A percentile compares a stretch with the other conserved stretches of the same genome.
Conservation (phyloP, 768 basidiomycete genomes). For the Asterophora parasitica region DNA sequence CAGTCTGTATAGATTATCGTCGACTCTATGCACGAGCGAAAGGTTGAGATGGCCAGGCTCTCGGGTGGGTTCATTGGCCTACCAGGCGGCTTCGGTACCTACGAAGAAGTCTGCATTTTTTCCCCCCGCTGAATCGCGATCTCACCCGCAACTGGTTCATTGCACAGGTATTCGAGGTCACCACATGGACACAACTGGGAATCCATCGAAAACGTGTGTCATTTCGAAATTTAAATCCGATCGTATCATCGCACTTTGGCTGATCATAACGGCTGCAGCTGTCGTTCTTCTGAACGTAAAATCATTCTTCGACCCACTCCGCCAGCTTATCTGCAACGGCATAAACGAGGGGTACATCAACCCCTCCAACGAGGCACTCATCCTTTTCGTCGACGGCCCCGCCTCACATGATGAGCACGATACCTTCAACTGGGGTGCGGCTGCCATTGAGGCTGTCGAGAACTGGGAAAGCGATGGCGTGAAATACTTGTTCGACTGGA, state of each 20-base stretch:
- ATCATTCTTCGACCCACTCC: slow-evolving; percentile 80
- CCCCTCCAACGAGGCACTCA: slow-evolving; percentile 51
- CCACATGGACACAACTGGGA: slow-evolving; percentile 91
- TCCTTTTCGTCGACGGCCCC: slow-evolving; percentile 77
- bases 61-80: slow-evolving; percentile 80
- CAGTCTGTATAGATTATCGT: slow-evolving; percentile 52
- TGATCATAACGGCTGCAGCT: slow-evolving; percentile 37
- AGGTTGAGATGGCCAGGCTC: slow-evolving; percentile 84
- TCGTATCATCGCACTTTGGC: neutral
- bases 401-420: slow-evolving; percentile 45
- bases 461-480: slow-evolving; percentile 42
- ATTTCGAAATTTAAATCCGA: neutral
- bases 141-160: slow-evolving; percentile 2
- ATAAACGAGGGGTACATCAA: slow-evolving; percentile 73
- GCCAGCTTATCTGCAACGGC: slow-evolving; percentile 63
- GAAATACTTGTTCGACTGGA: slow-evolving; percentile 46
- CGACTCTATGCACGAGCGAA: slow-evolving; percentile 83
- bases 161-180: slow-evolving; percentile 76
- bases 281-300: slow-evolving; percentile 85
- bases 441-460: slow-evolving; percentile 59
- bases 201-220: slow-evolving; percentile 75
- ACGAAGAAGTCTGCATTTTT: slow-evolving; percentile 70
- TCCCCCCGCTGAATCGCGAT: neutral
- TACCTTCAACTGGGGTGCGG: slow-evolving; percentile 73
- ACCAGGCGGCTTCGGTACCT: slow-evolving; percentile 93